phyloP scores from a whole-genome alignment of 495 filamentous ascomycete species.

The Neurospora sp. region DNA sequence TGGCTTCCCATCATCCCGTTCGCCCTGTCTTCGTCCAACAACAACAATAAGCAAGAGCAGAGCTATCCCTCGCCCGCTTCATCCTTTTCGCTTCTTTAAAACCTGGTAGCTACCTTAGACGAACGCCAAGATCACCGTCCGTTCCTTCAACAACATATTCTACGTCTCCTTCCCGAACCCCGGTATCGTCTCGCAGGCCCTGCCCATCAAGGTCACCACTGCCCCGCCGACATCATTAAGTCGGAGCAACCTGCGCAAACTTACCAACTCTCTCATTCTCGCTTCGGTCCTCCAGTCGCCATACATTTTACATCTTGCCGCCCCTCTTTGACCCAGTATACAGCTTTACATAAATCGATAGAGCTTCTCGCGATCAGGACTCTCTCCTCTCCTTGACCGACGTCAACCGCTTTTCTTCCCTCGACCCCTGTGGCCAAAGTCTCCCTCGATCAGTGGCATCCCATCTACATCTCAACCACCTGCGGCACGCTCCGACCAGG shows the following conservation, averaged over 20 bases:
- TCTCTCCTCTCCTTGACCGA: not conserved
- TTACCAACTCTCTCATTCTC: not conserved
- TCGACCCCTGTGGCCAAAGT: not conserved
- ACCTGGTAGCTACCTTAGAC: not conserved
- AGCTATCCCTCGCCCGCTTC: not conserved
- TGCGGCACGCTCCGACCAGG: not conserved
- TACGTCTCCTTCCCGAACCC: not conserved
- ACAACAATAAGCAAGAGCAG: not conserved
- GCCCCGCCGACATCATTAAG: not conserved
- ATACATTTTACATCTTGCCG: not conserved
- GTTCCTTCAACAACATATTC: not conserved
- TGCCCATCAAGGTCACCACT: not conserved
- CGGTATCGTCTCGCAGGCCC: conserved; percentile 1
- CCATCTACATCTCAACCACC: not conserved
- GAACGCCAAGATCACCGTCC: not conserved
- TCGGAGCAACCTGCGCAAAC: not conserved
- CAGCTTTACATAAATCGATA: not conserved
- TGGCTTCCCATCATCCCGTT: not conserved
- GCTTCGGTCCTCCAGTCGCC: not conserved
- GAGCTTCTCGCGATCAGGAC: not conserved
- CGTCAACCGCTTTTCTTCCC: not conserved
- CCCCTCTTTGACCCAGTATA: not conserved
- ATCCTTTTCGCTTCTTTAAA: not conserved
- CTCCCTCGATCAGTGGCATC: not conserved
- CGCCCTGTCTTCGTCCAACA: not conserved